Evolutionary conservation across 352 stramenopile genomes (phyloP).

Genomic region (Albugo candida): DNA sequence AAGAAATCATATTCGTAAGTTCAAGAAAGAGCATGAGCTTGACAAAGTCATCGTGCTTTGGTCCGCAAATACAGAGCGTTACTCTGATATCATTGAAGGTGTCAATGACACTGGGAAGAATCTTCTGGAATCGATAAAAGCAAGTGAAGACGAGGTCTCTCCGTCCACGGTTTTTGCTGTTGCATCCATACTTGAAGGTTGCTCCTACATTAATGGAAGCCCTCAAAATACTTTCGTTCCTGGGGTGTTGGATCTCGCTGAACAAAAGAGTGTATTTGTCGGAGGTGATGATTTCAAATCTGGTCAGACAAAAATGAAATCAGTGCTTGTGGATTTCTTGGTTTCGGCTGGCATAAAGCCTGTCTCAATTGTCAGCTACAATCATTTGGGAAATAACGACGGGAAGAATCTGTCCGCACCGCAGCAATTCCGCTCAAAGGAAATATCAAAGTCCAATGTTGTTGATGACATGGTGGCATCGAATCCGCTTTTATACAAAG

Average conservation of each 20-base stretch:
- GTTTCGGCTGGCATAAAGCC: slow-evolving; percentile 98
- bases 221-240: slow-evolving; percentile 99
- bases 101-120: slow-evolving; percentile 97
- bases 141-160: slow-evolving; percentile 86
- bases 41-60: slow-evolving; percentile 99
- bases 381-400: slow-evolving; percentile 99
- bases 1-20: slow-evolving; percentile 89
- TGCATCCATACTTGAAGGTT: slow-evolving; percentile 95
- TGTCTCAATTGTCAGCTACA: slow-evolving; percentile 98
- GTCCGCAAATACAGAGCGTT: slow-evolving; percentile 99
- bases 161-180: slow-evolving; percentile 97
- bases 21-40: slow-evolving; percentile 87
- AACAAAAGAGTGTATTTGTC: slow-evolving; percentile 92
- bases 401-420: slow-evolving; percentile 98
- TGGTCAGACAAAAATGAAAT: slow-evolving; percentile 99
- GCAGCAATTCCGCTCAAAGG: slow-evolving; percentile 98
- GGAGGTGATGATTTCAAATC: slow-evolving; percentile 99
- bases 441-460: slow-evolving; percentile 99
- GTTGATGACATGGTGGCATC: slow-evolving; percentile 97
- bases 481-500: slow-evolving; percentile 94
- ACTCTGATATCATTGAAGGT: slow-evolving; percentile 92
- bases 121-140: slow-evolving; percentile 91
- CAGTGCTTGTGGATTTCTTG: slow-evolving; percentile 97
- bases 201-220: slow-evolving; percentile 98
- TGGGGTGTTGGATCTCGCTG: slow-evolving; percentile 89